Conservation (phyloP, 2,329 filamentous ascomycete species). For the Aspergillus uvarum region DNA sequence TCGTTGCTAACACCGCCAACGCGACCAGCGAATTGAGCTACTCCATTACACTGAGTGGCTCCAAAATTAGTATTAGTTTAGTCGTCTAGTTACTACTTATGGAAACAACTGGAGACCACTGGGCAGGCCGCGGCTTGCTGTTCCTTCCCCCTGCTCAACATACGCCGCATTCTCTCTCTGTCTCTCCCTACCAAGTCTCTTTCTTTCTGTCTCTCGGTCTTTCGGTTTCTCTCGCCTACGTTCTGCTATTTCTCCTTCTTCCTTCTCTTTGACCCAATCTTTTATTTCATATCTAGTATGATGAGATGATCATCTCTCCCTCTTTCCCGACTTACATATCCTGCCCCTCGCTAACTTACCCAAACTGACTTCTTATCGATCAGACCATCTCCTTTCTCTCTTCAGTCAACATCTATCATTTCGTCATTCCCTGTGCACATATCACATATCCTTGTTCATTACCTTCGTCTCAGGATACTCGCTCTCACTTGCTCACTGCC, state of each 20-base stretch:
- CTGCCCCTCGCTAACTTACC: not conserved
- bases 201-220: conserved; percentile 1
- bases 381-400: not conserved
- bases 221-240: not conserved
- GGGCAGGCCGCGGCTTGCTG: not conserved
- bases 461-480: not conserved
- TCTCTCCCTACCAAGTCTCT: not conserved
- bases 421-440: not conserved
- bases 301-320: not conserved
- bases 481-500: not conserved
- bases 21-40: not conserved
- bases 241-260: not conserved
- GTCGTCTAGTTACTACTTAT: not conserved
- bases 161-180: not conserved
- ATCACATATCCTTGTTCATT: not conserved
- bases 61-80: not conserved
- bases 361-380: not conserved
- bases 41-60: not conserved
- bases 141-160: not conserved
- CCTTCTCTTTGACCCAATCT: not conserved
- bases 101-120: not conserved
- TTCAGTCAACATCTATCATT: not conserved
- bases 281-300: not conserved
- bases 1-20: not conserved
- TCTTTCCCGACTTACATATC: not conserved